Evolutionary conservation across 169 alveolate genomes (phyloP).

Genomic region (Plasmodium knowlesi): DNA sequence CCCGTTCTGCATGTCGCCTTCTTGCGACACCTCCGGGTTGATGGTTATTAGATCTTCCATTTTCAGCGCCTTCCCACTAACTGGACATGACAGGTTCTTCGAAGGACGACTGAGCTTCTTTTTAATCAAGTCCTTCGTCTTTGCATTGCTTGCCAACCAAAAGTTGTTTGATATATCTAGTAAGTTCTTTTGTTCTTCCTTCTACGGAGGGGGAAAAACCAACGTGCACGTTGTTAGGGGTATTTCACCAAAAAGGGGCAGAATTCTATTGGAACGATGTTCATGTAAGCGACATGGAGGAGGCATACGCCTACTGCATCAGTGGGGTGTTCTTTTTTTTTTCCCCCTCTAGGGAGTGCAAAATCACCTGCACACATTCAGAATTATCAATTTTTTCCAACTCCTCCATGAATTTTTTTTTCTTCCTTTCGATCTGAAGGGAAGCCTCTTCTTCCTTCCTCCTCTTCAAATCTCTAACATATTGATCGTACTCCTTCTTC

Average conservation of each 20-base stretch:
- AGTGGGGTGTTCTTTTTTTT: neutral
- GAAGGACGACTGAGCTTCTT: constrained; percentile 57
- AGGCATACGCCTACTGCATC: neutral
- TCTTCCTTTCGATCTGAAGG: constrained; percentile 71
- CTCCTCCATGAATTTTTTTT: constrained; percentile 27
- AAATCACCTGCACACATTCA: constrained; percentile 57
- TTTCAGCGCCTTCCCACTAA: constrained; percentile 84
- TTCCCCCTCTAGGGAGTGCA: neutral
- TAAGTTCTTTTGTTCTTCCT: constrained; percentile 11
- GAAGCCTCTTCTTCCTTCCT: constrained; percentile 76
- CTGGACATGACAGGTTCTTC: constrained; percentile 83
- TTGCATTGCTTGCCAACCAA: constrained; percentile 23
- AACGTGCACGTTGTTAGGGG: neutral
- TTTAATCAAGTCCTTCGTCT: constrained; percentile 15
- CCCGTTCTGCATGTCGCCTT: constrained; percentile 47
- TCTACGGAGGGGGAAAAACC: neutral
- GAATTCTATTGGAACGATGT: neutral
- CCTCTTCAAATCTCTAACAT: constrained; percentile 21
- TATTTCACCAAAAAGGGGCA: neutral
- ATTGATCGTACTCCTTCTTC: constrained; percentile 44
- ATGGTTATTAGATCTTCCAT: constrained; percentile 84
- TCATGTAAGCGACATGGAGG: neutral
- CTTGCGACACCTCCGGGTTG: constrained; percentile 79
- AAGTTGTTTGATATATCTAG: constrained; percentile 50
- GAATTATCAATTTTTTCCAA: constrained; percentile 63